These are phyloP conservation scores for Moricandia moricandioides DNA, from an alignment of 345 rosid genomes.

Conservation along the genomic window DNA sequence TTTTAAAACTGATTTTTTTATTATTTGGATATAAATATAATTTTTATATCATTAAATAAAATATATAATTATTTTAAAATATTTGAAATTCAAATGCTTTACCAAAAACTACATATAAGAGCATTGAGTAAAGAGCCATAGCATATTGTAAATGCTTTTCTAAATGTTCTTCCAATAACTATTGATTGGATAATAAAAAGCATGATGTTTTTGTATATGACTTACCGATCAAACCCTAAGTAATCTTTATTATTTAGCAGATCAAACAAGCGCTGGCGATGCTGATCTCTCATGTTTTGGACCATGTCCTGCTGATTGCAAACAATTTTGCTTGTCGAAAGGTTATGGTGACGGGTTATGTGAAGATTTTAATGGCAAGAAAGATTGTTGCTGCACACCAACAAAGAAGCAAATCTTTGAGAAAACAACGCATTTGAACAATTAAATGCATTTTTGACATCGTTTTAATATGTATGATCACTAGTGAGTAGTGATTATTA, in stretches of 20 bases:
- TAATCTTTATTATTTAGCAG: background rate
- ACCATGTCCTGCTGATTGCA: background rate
- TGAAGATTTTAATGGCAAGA: background rate
- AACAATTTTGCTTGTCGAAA: background rate
- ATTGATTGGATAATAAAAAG: too few relatives aligned
- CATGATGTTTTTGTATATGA: too few relatives aligned
- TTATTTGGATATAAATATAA: too few relatives aligned
- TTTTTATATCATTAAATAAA: too few relatives aligned
- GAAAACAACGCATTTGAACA: background rate
- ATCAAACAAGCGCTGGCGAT: background rate
- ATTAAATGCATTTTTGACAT: background rate
- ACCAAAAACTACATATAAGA: too few relatives aligned
- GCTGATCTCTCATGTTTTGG: background rate
- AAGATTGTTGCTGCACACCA: constrained; percentile 2
- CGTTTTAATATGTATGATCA: background rate
- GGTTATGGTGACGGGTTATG: background rate
- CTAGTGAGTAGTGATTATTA: background rate
- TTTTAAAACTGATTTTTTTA: too few relatives aligned
- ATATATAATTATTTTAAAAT: too few relatives aligned
- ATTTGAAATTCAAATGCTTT: too few relatives aligned
- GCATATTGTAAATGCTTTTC: too few relatives aligned
- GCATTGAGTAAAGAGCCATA: too few relatives aligned
- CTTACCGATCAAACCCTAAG: background rate
- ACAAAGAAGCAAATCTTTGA: background rate
- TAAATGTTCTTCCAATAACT: too few relatives aligned